A percentile compares a stretch with the other conserved stretches of the same genome.
Evolutionary conservation across 768 basidiomycete genomes (phyloP).

Genomic region (Phylloporus rhodoxanthus): DNA sequence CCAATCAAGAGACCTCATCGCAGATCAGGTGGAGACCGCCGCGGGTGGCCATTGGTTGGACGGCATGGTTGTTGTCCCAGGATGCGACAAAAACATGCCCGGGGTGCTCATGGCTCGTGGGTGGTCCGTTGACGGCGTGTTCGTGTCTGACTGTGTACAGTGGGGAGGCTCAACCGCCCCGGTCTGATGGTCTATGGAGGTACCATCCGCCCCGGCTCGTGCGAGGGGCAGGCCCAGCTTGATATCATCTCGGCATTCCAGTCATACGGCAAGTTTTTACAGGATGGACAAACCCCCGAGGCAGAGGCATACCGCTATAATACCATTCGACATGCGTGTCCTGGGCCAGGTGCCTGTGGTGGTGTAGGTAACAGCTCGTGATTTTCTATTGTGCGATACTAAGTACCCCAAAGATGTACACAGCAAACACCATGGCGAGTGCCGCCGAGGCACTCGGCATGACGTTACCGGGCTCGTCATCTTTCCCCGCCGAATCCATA

Average conservation of each 20-base stretch:
- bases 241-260: conserved; percentile 99
- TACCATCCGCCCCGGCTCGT: conserved; percentile 87
- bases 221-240: conserved; percentile 79
- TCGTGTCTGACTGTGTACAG: conserved; percentile 34
- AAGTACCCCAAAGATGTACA: conserved; percentile 71
- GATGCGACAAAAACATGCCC: conserved; percentile 99
- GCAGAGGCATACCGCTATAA: conserved; percentile 83
- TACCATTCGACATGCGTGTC: conserved; percentile 89
- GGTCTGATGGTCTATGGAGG: conserved; percentile 98
- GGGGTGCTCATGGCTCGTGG: conserved; percentile 94
- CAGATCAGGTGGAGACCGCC: conserved; percentile 93
- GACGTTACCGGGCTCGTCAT: conserved; percentile 94
- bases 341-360: conserved; percentile 97
- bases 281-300: conserved; percentile 75
- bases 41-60: conserved; percentile 97
- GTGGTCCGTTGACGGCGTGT: conserved; percentile 27
- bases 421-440: conserved; percentile 97
- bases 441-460: conserved; percentile 94
- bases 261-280: conserved; percentile 90
- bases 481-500: conserved; percentile 86
- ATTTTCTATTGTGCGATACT: conserved; percentile 1
- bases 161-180: conserved; percentile 92
- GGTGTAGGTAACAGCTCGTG: conserved; percentile 57
- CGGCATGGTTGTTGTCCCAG: conserved; percentile 94
- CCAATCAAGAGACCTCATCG: conserved; percentile 95